A percentile compares a stretch with the other conserved stretches of the same genome.
Conservation (phyloP, 2,329 filamentous ascomycete species). For the Pseudogymnoascus sp. region DNA sequence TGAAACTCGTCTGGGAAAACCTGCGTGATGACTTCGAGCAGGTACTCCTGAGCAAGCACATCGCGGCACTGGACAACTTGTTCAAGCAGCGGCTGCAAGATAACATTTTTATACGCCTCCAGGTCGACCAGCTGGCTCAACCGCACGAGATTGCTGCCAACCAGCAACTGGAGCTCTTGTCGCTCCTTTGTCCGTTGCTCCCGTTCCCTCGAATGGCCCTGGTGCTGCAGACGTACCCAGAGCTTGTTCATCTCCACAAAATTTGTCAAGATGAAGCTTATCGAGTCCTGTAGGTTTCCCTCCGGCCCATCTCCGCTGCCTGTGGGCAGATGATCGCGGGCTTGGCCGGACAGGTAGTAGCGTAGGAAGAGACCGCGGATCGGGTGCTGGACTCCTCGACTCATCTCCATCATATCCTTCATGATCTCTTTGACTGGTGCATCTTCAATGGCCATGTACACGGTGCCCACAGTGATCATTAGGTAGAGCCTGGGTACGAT, state of each 20-base stretch:
- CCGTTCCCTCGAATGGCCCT: slow-evolving; percentile 89
- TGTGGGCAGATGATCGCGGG: slow-evolving; percentile 76
- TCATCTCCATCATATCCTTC: slow-evolving; percentile 99
- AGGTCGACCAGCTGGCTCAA: slow-evolving; percentile 93
- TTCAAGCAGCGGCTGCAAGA: slow-evolving; percentile 80
- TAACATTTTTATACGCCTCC: slow-evolving; percentile 85
- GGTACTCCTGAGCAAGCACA: slow-evolving; percentile 92
- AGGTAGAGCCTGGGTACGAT: slow-evolving; percentile 94
- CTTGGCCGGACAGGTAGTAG: slow-evolving; percentile 94
- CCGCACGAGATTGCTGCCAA: slow-evolving; percentile 92
- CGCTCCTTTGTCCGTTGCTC: slow-evolving; percentile 90
- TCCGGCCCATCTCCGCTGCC: slow-evolving; percentile 83
- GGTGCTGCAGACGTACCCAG: slow-evolving; percentile 95
- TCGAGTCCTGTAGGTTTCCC: slow-evolving; percentile 92
- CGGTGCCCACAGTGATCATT: slow-evolving; percentile 98
- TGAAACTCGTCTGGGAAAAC: slow-evolving; percentile 99
- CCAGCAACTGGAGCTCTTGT: slow-evolving; percentile 88
- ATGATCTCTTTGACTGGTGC: slow-evolving; percentile 99
- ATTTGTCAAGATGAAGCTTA: slow-evolving; percentile 96
- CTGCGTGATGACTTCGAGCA: slow-evolving; percentile 96
- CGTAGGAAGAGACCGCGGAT: slow-evolving; percentile 90
- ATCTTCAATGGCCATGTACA: slow-evolving; percentile 98
- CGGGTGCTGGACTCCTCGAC: slow-evolving; percentile 91
- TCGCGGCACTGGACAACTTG: slow-evolving; percentile 97
- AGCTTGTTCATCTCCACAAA: slow-evolving; percentile 99